phyloP scores from a whole-genome alignment of 345 rosid species.

The Corchorus capsularis region DNA sequence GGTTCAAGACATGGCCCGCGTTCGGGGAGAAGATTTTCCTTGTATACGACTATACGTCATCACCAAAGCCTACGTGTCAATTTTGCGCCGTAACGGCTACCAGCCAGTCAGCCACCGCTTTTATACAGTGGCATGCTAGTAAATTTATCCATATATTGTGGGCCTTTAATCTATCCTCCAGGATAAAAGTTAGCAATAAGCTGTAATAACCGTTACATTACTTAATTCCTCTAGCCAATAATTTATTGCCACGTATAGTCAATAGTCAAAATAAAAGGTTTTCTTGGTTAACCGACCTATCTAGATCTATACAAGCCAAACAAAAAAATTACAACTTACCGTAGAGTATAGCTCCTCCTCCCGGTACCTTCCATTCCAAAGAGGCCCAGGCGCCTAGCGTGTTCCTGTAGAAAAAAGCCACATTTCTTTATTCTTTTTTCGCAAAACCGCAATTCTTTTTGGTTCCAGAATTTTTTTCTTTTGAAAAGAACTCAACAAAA shows the following conservation, averaged over 20 bases:
- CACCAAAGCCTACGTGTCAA: background rate
- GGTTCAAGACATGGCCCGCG: background rate
- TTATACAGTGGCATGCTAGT: background rate
- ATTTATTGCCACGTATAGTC: background rate
- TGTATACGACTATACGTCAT: background rate
- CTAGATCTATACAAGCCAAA: background rate
- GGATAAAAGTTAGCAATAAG: background rate
- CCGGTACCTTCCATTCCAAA: slow-evolving; percentile 21
- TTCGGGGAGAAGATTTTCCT: background rate
- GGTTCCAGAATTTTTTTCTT: background rate
- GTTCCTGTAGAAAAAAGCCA: slow-evolving; percentile 35
- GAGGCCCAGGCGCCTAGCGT: slow-evolving; percentile 42
- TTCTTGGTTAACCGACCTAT: too few species aligned
- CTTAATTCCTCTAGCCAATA: background rate
- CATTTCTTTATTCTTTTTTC: slow-evolving; percentile 14
- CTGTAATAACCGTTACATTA: background rate
- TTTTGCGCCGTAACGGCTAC: background rate
- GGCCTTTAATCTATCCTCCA: background rate
- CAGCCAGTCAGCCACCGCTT: background rate
- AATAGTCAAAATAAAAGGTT: background rate
- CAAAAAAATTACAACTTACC: background rate
- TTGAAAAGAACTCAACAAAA: background rate
- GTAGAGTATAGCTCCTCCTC: slow-evolving; percentile 9
- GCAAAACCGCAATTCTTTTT: slow-evolving; percentile 21
- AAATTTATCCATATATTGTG: background rate